Conservation (phyloP, 495 filamentous ascomycete genomes). For the Pyronema omphalodes region DNA sequence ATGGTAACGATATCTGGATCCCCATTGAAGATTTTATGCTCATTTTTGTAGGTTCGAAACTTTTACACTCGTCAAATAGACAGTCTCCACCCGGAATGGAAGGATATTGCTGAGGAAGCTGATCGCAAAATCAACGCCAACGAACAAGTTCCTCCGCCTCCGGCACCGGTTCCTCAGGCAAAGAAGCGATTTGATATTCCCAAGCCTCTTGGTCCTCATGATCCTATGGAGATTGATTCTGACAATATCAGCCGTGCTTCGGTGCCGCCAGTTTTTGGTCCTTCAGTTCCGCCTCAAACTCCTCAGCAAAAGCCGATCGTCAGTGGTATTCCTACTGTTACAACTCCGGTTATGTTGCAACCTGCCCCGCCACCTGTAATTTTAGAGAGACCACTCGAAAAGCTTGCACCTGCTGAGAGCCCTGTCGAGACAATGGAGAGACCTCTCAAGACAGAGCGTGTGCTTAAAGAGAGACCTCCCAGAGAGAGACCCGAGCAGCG, state of each 20-base stretch:
- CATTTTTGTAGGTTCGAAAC: constrained; percentile 59
- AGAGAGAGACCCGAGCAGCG: not conserved
- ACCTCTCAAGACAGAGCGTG: not conserved
- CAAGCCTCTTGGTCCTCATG: not conserved
- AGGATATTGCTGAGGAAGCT: constrained; percentile 47
- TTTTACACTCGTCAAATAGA: constrained; percentile 68
- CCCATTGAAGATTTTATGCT: not conserved
- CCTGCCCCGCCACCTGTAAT: not conserved
- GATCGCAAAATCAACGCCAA: constrained; percentile 39
- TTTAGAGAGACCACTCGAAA: not conserved
- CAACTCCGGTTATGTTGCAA: constrained; percentile 1
- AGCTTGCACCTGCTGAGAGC: not conserved
- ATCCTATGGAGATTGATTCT: constrained; percentile 4
- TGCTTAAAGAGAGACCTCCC: not conserved
- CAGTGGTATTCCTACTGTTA: not conserved
- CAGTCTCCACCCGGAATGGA: constrained; percentile 46
- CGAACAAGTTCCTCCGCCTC: constrained; percentile 17
- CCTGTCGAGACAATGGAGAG: not conserved
- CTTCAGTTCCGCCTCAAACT: constrained; percentile 1
- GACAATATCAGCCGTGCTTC: constrained; percentile 2
- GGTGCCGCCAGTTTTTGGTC: not conserved
- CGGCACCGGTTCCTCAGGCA: constrained; percentile 18
- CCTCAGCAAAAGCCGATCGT: constrained; percentile 9
- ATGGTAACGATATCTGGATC: constrained; percentile 45
- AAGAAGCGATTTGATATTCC: constrained; percentile 21